phyloP scores from a whole-genome alignment of 148 eudicot genomes.

The Rhododendron williamsianum region DNA sequence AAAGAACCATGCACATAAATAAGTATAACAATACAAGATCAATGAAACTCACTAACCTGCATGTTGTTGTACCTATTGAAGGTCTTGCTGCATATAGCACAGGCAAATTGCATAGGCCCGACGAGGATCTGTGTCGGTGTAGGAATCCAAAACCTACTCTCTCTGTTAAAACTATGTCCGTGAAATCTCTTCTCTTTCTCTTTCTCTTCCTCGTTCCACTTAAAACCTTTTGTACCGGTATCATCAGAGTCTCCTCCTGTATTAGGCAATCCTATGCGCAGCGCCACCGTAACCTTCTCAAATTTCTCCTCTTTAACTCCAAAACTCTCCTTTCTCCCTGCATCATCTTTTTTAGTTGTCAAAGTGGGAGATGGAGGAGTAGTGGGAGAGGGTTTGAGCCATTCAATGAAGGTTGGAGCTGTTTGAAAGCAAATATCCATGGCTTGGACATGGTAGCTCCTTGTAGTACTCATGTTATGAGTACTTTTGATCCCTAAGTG shows the following conservation, averaged over 20 bases:
- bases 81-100: constrained; percentile 60
- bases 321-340: neutral
- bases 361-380: constrained; percentile 11
- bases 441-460: constrained; percentile 26
- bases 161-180: constrained; percentile 25
- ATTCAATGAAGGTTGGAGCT: constrained; percentile 45
- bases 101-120: constrained; percentile 65
- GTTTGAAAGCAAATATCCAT: constrained; percentile 36
- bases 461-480: constrained; percentile 15
- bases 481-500: neutral
- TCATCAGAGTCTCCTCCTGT: neutral
- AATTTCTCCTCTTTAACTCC: constrained; percentile 23
- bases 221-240: constrained; percentile 19
- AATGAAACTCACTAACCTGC: constrained; percentile 39
- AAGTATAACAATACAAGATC: neutral
- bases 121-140: constrained; percentile 50
- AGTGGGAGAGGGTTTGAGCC: constrained; percentile 40
- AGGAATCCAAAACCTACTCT: constrained; percentile 64
- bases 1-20: neutral
- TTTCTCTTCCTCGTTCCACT: constrained; percentile 18
- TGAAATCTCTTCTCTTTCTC: constrained; percentile 8
- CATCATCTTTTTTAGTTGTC: neutral
- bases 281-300: constrained; percentile 34
- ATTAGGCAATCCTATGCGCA: constrained; percentile 55
- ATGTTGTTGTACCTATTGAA: constrained; percentile 70